These are phyloP conservation scores for Cucumis hystrix DNA, from an alignment of 306 rosid species.

Conservation along the genomic window DNA sequence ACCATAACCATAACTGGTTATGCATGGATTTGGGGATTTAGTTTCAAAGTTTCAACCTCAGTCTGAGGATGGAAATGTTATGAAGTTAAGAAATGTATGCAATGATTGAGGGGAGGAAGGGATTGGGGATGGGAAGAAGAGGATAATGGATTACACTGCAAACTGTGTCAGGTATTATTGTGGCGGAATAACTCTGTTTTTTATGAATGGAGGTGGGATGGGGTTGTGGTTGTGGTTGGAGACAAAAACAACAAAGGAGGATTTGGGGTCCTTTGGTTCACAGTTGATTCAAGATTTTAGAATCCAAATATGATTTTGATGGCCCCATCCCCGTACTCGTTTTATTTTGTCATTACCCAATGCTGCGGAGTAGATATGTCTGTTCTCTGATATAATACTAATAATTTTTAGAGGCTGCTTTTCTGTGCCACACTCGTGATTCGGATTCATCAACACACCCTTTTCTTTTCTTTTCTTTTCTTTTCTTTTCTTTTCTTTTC, in stretches of 20 bases:
- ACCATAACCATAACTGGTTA: neutral
- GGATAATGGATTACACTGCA: conserved; percentile 5
- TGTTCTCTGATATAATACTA: neutral
- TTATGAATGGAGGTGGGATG: neutral
- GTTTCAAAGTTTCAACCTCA: neutral
- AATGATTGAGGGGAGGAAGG: neutral
- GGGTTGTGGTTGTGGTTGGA: neutral
- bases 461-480: neutral
- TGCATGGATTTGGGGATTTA: neutral
- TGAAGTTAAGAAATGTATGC: neutral
- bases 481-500: neutral
- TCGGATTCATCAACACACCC: neutral
- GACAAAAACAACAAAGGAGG: neutral
- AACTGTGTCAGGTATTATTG: conserved; percentile 3
- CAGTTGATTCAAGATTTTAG: conserved; percentile 1
- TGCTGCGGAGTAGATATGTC: neutral
- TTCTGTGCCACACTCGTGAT: conserved; percentile 4
- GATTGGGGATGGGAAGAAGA: neutral
- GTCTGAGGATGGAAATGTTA: neutral
- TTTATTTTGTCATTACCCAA: conserved; percentile 6
- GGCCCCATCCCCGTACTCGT: conserved; percentile 9
- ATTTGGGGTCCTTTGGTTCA: neutral
- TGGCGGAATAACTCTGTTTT: conserved; percentile 8
- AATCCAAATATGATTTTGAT: conserved; percentile 4
- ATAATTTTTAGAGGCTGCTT: conserved; percentile 1